Conservation (phyloP, 1,284 basidiomycete genomes). For the Trametes pubescens region DNA sequence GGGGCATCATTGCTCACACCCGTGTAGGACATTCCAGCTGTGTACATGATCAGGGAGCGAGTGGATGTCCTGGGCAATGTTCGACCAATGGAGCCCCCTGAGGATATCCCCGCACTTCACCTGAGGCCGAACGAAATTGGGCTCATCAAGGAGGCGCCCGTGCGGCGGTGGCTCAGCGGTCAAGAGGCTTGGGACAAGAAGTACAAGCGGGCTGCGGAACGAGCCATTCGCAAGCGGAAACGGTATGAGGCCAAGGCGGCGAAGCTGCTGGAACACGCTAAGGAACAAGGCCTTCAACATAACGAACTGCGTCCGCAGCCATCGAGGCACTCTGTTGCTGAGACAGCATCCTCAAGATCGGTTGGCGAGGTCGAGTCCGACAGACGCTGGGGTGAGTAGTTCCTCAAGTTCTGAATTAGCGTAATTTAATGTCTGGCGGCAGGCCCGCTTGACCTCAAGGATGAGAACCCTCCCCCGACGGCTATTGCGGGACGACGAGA, state of each 20-base stretch:
- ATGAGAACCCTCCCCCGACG: constrained; percentile 67
- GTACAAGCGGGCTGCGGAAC: constrained; percentile 52
- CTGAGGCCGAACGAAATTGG: constrained; percentile 70
- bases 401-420: no score
- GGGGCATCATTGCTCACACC: neutral
- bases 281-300: constrained; percentile 55
- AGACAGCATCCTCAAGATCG: constrained; percentile 28
- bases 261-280: constrained; percentile 53
- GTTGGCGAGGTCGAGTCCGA: constrained; percentile 34
- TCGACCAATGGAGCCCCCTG: constrained; percentile 79
- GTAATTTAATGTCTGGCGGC: neutral
- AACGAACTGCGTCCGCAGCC: constrained; percentile 24
- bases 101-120: constrained; percentile 70
- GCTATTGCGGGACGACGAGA: constrained; percentile 70
- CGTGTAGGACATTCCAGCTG: constrained; percentile 40
- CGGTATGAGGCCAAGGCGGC: constrained; percentile 52
- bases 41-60: constrained; percentile 84
- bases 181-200: constrained; percentile 66
- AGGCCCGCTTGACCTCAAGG: constrained; percentile 64
- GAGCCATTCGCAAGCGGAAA: constrained; percentile 50
- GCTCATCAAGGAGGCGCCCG: constrained; percentile 70
- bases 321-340: constrained; percentile 11
- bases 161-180: constrained; percentile 62
- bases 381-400: constrained; percentile 40
- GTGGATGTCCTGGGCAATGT: constrained; percentile 82